Evolutionary conservation across 768 basidiomycete species (phyloP), one percentile per base, ranked within the genome.

Genomic region (Leccinum arenicola): DNA sequence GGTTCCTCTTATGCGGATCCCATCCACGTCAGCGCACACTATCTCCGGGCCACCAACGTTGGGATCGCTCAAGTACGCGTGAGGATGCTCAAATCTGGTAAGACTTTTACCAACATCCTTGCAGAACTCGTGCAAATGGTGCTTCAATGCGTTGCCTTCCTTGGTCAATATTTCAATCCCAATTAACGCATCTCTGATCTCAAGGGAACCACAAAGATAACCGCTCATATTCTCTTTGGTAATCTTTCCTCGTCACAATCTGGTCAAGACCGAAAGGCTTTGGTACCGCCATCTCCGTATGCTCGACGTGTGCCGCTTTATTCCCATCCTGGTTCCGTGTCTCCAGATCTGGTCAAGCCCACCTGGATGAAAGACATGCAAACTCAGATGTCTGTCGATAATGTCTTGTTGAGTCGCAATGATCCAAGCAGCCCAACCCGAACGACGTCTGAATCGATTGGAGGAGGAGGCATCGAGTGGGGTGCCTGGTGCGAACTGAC

Each of bases 61-160:
- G 74, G 71, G 5, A 61, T 73, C 3, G 84, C 81, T 61, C 77
- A 80, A 52, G 77, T 87, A 11, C 78, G 71, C 50, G 73, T 88
- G 1, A 76, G 73, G 6, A 70, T 66, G 1, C 35, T 85, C n/a
- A 84, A 81, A 65, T 68, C 66, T 6, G 84, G 86, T 3, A 78
- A 75, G 50, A 75, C 73, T 1, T 84, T 86, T 58, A 82, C 83
- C 17, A 86, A 86, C 58, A 51, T 89, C n/a, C 66, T 74, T 10
- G 86, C 84, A 17, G 80, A 84, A 36, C 75, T 89, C 15, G 54
- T 81, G n/a, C 87, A 88, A 69, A 70, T 80, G 66, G 86, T 86
- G 19, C 10, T 35, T 36, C 27, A 29, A 29, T 38, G 23, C 35
- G n/a, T 29, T 17, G 45, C 40, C 19, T 50, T 12, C 19, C 56